These are phyloP conservation scores for Bretschneidera sinensis DNA, from an alignment of 345 rosid species.

Conservation along the genomic window DNA sequence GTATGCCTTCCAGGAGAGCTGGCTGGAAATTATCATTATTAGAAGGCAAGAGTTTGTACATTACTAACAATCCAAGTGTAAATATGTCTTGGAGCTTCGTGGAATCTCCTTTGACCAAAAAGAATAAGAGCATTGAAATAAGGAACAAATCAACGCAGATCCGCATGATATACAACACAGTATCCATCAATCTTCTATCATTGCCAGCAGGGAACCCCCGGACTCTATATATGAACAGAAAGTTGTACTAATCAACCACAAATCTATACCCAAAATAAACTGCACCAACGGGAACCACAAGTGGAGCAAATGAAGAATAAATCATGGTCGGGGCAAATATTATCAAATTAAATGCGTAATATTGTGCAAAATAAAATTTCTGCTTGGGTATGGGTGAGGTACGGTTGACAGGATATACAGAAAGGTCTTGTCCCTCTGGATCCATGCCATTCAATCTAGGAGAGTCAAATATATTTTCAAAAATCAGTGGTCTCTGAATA, in stretches of 20 bases:
- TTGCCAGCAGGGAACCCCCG: conserved; percentile 95
- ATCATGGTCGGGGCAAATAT: conserved; percentile 89
- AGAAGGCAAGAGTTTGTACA: conserved; percentile 84
- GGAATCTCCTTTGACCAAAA: conserved; percentile 88
- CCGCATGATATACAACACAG: conserved; percentile 73
- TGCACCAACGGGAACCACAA: conserved; percentile 92
- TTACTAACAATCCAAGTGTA: conserved; percentile 74
- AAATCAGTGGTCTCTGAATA: conserved; percentile 70
- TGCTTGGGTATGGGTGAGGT: conserved; percentile 92
- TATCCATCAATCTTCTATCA: conserved; percentile 96
- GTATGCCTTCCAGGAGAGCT: conserved; percentile 68
- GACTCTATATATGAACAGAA: conserved; percentile 87
- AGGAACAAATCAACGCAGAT: conserved; percentile 89
- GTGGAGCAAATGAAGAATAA: conserved; percentile 86
- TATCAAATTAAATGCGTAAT: conserved; percentile 90
- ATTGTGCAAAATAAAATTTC: conserved; percentile 93
- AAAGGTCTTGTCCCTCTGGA: conserved; percentile 63
- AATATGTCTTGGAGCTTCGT: conserved; percentile 95
- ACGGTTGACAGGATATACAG: conserved; percentile 75
- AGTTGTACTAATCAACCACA: conserved; percentile 94
- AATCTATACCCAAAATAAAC: conserved; percentile 92
- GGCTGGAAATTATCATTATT: conserved; percentile 59
- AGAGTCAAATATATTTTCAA: conserved; percentile 57
- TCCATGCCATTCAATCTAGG: conserved; percentile 44
- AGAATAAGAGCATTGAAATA: conserved; percentile 77